A percentile compares a stretch with the other conserved stretches of the same genome.
Evolutionary conservation across 179 eudicot species (phyloP).

Genomic region (Carnegiea gigantea): DNA sequence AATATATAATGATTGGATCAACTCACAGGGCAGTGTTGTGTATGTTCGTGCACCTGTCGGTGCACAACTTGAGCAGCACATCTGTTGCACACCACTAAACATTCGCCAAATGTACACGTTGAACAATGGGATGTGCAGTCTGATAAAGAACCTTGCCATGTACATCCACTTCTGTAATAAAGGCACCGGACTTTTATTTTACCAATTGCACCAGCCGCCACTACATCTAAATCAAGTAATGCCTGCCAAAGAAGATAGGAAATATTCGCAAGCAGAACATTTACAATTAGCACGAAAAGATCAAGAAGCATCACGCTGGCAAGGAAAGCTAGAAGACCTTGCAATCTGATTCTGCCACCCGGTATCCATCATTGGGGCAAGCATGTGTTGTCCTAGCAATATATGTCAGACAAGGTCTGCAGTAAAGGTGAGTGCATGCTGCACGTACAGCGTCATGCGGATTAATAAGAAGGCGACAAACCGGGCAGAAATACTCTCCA

Average conservation of each 20-base stretch:
- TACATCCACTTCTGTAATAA: constrained; percentile 83
- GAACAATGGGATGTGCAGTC: constrained; percentile 75
- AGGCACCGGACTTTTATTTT: constrained; percentile 80
- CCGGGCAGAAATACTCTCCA: constrained; percentile 94
- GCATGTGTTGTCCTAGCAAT: constrained; percentile 70
- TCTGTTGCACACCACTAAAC: constrained; percentile 81
- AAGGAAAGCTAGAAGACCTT: constrained; percentile 48
- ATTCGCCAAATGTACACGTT: constrained; percentile 79
- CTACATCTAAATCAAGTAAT: constrained; percentile 67
- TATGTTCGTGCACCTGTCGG: constrained; percentile 95
- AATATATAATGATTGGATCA: neutral
- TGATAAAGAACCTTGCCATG: constrained; percentile 85
- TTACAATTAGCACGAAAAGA: constrained; percentile 12
- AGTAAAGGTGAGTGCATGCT: constrained; percentile 85
- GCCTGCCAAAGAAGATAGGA: constrained; percentile 52
- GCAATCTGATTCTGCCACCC: constrained; percentile 85
- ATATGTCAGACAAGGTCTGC: constrained; percentile 84
- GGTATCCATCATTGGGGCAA: constrained; percentile 92
- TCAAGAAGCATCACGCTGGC: constrained; percentile 3
- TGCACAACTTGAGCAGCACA: constrained; percentile 87
- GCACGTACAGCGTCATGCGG: constrained; percentile 90
- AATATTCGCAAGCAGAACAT: constrained; percentile 12
- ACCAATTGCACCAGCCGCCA: constrained; percentile 74
- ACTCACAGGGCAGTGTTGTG: constrained; percentile 81
- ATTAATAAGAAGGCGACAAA: constrained; percentile 87